A percentile compares a stretch with the other conserved stretches of the same genome.
Evolutionary conservation across 805 yeast species (phyloP).

Genomic region (Lachancea thermotolerans): DNA sequence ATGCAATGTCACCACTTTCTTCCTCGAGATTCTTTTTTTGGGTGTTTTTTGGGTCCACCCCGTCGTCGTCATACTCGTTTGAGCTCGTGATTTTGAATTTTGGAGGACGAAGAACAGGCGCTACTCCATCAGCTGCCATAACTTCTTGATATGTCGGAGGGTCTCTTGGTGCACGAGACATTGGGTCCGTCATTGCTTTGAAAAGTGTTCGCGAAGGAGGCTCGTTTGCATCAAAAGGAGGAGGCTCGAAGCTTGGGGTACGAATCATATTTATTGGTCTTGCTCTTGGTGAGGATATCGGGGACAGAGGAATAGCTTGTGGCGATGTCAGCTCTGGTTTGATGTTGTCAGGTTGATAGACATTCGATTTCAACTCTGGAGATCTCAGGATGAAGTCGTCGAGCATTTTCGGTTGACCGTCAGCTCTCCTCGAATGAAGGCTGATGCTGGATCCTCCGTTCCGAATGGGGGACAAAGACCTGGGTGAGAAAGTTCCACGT

Average conservation of each 20-base stretch:
- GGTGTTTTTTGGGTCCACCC: neutral
- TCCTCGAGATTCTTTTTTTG: conserved; percentile 11
- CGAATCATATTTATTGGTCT: conserved; percentile 51
- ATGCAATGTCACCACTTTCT: conserved; percentile 25
- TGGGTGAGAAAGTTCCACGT: conserved; percentile 12
- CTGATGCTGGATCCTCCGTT: conserved; percentile 4
- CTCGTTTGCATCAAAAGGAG: conserved; percentile 48
- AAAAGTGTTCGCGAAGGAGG: conserved; percentile 25
- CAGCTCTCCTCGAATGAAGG: conserved; percentile 1
- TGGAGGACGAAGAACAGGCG: neutral
- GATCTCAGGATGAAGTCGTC: conserved; percentile 14
- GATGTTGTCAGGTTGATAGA: conserved; percentile 49
- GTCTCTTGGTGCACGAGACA: conserved; percentile 5
- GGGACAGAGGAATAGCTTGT: conserved; percentile 58
- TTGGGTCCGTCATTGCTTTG: neutral
- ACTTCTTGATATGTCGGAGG: conserved; percentile 13
- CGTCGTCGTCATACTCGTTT: neutral
- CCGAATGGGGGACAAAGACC: conserved; percentile 11
- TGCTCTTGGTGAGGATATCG: conserved; percentile 37
- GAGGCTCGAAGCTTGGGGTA: conserved; percentile 54
- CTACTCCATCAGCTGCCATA: conserved; percentile 9
- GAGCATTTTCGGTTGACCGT: neutral
- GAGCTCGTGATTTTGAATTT: conserved; percentile 4
- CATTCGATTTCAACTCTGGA: conserved; percentile 36
- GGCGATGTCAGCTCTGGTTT: conserved; percentile 49